These are phyloP conservation scores for Eucalyptus shirleyi DNA, from an alignment of 345 rosid species.

Conservation along the genomic window DNA sequence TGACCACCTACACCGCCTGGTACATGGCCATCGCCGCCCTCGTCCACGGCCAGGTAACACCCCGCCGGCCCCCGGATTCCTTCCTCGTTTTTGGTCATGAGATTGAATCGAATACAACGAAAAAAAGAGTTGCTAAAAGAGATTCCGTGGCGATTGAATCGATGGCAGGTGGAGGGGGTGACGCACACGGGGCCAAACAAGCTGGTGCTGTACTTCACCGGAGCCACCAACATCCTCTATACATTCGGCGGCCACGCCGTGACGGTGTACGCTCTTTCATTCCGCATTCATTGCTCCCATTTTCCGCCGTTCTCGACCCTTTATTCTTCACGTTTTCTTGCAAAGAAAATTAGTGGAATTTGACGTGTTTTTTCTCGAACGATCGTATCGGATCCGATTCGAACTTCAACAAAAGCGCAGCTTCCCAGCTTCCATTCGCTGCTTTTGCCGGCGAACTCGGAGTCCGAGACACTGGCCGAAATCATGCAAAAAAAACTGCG, in stretches of 20 bases:
- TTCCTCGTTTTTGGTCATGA: neutral
- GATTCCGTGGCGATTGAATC: neutral
- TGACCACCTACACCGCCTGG: constrained; percentile 99
- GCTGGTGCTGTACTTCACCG: constrained; percentile 93
- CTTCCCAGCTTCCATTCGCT: constrained; percentile 63
- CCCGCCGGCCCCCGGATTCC: neutral
- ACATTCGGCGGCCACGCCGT: constrained; percentile 99
- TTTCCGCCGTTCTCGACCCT: neutral
- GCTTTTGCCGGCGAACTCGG: constrained; percentile 62
- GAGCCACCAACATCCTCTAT: constrained; percentile 97
- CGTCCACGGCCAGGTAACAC: constrained; percentile 66
- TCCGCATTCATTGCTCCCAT: neutral
- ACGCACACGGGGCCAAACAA: constrained; percentile 65
- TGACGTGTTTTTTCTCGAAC: neutral
- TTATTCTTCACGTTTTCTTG: neutral
- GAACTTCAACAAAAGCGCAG: neutral
- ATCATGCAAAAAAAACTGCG: constrained; percentile 5
- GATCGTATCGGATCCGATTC: neutral
- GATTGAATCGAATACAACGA: neutral
- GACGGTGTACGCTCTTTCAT: constrained; percentile 50
- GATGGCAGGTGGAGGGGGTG: constrained; percentile 47
- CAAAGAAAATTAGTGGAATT: too few relatives aligned
- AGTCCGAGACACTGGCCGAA: constrained; percentile 9
- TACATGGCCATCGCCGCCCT: constrained; percentile 86
- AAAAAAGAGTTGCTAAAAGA: neutral